Evolutionary conservation across 2,329 filamentous ascomycete genomes (phyloP), one percentile per base, ranked within the genome.

Genomic region (Paraconiothyrium brasiliense): DNA sequence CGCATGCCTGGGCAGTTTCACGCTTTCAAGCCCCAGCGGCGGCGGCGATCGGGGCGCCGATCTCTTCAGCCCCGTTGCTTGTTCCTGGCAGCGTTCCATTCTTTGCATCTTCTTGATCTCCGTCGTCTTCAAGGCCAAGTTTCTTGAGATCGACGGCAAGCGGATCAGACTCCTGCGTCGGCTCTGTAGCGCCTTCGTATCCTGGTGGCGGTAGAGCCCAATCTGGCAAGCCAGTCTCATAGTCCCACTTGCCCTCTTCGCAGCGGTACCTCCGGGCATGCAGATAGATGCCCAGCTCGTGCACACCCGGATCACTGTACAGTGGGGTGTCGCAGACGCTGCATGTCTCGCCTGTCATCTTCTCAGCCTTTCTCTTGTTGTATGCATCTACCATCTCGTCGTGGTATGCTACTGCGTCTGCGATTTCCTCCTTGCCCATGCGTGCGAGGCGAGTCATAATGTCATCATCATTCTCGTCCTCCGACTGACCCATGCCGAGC

Each of bases 401-500:
- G 75, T 97, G 92, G 79, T 97, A 98, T 1, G 92, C 92, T 20
- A 96, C 90, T 0, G 95, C 93, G 72, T 97, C 91, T 1, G 94
- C 92, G 9, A 94, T 88, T 70, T 99, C 94, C 16, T 93, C 90
- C 79, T 98, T 98, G 67, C 95, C 95, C 93, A 99, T 97, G 35
- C 89, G 88, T 35, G 89, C 89, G 4, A 99, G 86, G 1, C 93
- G 88, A 22, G 89, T 89, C 76, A 99, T 94, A 69, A 99, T 91
- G 74, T 97, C 93, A 62, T 95, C 92, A 76, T 99, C 95, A 46
- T 90, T 88, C 60, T 93, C 90, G 30, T 86, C 86, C 22, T 84
- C 84, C 3, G 86, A 88, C 54, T 94, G 90, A 14, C 84, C 82
- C 52, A 82, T 86, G 16, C 92, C 95, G 0, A 99, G 87, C 10